A percentile compares a stretch with the other conserved stretches of the same genome.
phyloP scores from a whole-genome alignment of 352 stramenopile species.

The Pythium folliculosum region DNA sequence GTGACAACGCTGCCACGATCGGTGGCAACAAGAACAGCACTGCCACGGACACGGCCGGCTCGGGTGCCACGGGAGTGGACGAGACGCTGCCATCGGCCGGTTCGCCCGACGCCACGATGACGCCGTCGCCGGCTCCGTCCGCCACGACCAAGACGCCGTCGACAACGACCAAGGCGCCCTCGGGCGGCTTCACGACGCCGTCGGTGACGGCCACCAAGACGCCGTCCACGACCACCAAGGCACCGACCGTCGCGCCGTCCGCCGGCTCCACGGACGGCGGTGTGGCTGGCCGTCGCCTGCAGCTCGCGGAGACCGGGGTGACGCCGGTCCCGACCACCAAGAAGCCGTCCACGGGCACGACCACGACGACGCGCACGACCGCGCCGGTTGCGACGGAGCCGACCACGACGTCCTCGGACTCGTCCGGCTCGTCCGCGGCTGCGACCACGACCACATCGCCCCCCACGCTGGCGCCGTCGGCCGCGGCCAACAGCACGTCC shows the following conservation, averaged over 20 bases:
- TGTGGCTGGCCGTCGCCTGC: constrained; percentile 5
- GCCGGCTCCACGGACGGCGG: constrained; percentile 14
- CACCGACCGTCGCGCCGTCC: neutral
- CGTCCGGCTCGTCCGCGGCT: constrained; percentile 12
- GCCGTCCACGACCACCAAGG: constrained; percentile 10
- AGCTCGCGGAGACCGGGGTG: constrained; percentile 12
- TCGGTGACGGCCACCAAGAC: constrained; percentile 5
- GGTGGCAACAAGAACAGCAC: constrained; percentile 3
- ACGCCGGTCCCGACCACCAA: constrained; percentile 28
- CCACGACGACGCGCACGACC: constrained; percentile 15
- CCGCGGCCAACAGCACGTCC: neutral
- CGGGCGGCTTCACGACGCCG: neutral
- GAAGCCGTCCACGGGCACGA: constrained; percentile 28
- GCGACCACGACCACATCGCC: constrained; percentile 5
- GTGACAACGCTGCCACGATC: neutral
- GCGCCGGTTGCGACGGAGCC: neutral
- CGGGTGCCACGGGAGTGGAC: neutral
- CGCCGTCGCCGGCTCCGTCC: constrained; percentile 11
- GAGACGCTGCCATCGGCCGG: constrained; percentile 8
- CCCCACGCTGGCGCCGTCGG: constrained; percentile 2
- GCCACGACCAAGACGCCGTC: constrained; percentile 15
- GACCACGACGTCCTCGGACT: constrained; percentile 17
- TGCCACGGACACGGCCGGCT: constrained; percentile 5
- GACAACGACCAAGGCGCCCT: constrained; percentile 13
- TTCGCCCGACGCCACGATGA: constrained; percentile 10